These are phyloP conservation scores for Malus hybrid DNA, from an alignment of 331 rosid genomes.

Conservation along the genomic window DNA sequence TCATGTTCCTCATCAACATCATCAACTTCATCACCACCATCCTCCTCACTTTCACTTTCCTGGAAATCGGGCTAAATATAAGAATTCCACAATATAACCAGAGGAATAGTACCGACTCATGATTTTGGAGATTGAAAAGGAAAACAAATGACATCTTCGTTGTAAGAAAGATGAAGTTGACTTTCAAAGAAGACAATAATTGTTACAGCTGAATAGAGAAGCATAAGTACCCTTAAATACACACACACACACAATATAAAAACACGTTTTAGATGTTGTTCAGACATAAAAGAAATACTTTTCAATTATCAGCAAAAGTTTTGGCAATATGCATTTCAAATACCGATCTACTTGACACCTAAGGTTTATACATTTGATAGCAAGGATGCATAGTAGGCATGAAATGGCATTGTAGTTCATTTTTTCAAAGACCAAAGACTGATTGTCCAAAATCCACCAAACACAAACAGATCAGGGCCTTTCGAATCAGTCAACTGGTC, in stretches of 20 bases:
- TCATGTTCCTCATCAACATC: slow-evolving; percentile 55
- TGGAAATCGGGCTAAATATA: slow-evolving; percentile 14
- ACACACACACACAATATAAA: not conserved
- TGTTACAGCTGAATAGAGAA: not conserved
- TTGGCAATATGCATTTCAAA: not conserved
- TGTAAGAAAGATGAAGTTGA: not conserved
- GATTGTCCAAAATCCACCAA: not conserved
- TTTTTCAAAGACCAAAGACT: not conserved
- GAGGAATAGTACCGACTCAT: not conserved
- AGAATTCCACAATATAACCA: slow-evolving; percentile 4
- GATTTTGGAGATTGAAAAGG: not conserved
- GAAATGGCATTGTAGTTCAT: not conserved
- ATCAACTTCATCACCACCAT: slow-evolving; percentile 45
- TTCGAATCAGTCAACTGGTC: not conserved
- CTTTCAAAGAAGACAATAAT: not conserved
- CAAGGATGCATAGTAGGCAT: not conserved
- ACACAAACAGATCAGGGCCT: not conserved
- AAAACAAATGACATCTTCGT: not conserved
- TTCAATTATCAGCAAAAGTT: not conserved
- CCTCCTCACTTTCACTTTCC: slow-evolving; percentile 63
- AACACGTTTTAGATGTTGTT: no score
- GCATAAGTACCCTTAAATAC: not conserved
- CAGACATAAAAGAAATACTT: not conserved
- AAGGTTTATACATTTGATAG: not conserved
- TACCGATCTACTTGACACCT: not conserved